phyloP scores from a whole-genome alignment of 345 rosid species.

The Rhizophora apiculata region DNA sequence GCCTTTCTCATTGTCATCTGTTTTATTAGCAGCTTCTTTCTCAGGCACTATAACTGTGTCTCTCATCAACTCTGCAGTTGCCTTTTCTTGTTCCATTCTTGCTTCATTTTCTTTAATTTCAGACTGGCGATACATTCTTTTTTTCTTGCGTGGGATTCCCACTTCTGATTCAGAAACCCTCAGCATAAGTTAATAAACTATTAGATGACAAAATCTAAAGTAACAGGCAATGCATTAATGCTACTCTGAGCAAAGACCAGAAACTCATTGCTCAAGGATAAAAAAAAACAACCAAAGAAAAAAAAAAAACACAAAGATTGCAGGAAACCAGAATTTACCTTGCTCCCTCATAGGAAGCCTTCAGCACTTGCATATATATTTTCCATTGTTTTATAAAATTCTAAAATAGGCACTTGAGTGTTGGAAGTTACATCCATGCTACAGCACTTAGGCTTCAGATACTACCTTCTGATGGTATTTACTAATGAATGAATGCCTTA shows the following conservation, averaged over 20 bases:
- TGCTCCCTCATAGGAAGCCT: neutral
- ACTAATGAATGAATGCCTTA: too few species aligned
- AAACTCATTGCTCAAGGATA: neutral
- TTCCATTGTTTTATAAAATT: too few species aligned
- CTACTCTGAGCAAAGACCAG: neutral
- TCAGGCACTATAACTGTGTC: neutral
- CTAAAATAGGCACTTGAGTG: too few species aligned
- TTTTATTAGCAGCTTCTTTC: slow-evolving; percentile 3
- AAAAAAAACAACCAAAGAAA: neutral
- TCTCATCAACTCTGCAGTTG: slow-evolving; percentile 1
- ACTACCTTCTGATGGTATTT: too few species aligned
- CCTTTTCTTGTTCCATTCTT: slow-evolving; percentile 3
- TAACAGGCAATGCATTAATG: neutral
- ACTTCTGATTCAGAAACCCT: slow-evolving; percentile 18
- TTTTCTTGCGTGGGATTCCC: slow-evolving; percentile 18
- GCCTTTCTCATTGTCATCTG: neutral
- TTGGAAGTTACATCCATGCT: too few species aligned
- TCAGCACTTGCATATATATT: too few species aligned
- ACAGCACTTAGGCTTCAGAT: too few species aligned
- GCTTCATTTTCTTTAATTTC: neutral
- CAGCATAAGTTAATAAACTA: neutral
- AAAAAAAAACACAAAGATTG: neutral
- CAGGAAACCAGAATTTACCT: neutral
- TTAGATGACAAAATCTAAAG: neutral
- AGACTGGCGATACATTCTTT: neutral